Base-by-base conservation (phyloP, 2,329 filamentous ascomycete genomes). In the Penicillium occitanis region DNA sequence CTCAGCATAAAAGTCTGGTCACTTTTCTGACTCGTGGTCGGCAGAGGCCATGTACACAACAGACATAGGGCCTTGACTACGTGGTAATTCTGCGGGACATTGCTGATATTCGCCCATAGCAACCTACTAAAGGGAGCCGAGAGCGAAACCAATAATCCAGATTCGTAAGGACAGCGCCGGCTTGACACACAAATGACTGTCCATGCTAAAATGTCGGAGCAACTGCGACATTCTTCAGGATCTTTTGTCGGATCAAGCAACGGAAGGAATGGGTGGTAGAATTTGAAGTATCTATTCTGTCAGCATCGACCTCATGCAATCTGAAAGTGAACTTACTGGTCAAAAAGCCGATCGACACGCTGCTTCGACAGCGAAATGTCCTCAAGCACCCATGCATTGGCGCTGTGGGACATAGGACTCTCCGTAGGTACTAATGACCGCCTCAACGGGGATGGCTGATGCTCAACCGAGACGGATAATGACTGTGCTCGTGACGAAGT, bases 1-100 rank as follows among this genome's bases (percentile, higher is more conserved):
- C 84, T 85, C 6, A 88, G 79, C 81, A 88, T 88, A 71, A 88
- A 88, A 0, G 87, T 88, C 2, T 86, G 85, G 71, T 89, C 87
- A 1, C 83, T 84, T 33, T 84, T 85, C 2, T 87, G 88, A 42
- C 85, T 86, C 33, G 85, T 87, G 33, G 84, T 86, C 0, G 87
- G 87, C 11, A 88, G 75, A 5, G 87, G 87, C 87, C 87, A 89
- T 14, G 86, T 86, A 73, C 87, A 89, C 14, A 88, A 77, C 60
- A 89, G 73, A 71, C 86, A 87, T 51, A 89, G 75, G 0, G 86
- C 87, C 74, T 89, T 88, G 66, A 87, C 85, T 48, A 88, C 83
- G 65, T 87, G 85, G 71, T 89, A 87, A 58, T 84, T 85, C 63
- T 88, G 86, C 13, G 86, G 86, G 0, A 86, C 84, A 65, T 83